Percentiles rank a stretch among this genome's conserved stretches.
Conservation (phyloP, 1,139 yeast species). For the Sugiyamaella xylanicola region DNA sequence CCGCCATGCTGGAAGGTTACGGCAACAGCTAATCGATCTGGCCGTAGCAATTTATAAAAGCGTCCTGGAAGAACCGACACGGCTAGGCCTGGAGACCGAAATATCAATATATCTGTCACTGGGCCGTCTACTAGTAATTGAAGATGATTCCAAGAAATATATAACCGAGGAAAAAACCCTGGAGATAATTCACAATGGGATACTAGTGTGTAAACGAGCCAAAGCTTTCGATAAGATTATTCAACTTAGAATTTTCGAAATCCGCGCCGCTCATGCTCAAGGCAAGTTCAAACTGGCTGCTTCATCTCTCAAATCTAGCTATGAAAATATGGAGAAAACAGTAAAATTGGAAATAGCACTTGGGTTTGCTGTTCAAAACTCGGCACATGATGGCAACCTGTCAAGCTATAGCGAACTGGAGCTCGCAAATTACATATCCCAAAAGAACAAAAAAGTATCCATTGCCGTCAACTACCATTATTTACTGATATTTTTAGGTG, state of each 20-base stretch:
- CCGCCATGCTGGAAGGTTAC: background rate
- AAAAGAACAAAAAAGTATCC: background rate
- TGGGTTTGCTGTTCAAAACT: slow-evolving; percentile 2
- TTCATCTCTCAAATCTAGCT: background rate
- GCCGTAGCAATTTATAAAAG: slow-evolving; percentile 8
- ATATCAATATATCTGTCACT: slow-evolving; percentile 2
- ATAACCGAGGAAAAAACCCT: slow-evolving; percentile 1
- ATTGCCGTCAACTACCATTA: slow-evolving; percentile 1
- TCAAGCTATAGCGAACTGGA: background rate
- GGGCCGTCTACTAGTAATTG: slow-evolving; percentile 1
- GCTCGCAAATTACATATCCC: background rate
- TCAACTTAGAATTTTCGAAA: slow-evolving; percentile 3
- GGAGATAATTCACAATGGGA: slow-evolving; percentile 14
- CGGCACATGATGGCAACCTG: background rate
- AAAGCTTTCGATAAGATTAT: background rate
- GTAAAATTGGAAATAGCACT: slow-evolving; percentile 1
- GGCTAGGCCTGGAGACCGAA: background rate
- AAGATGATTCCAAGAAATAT: slow-evolving; percentile 7
- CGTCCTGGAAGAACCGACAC: background rate
- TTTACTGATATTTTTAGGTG: slow-evolving; percentile 6
- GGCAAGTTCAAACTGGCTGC: background rate
- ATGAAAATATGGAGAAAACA: background rate
- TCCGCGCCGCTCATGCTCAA: background rate
- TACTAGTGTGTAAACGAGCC: slow-evolving; percentile 4
- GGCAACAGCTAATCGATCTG: slow-evolving; percentile 11